Evolutionary conservation across 2,329 filamentous ascomycete species (phyloP).

Genomic region (Graphium sp.): DNA sequence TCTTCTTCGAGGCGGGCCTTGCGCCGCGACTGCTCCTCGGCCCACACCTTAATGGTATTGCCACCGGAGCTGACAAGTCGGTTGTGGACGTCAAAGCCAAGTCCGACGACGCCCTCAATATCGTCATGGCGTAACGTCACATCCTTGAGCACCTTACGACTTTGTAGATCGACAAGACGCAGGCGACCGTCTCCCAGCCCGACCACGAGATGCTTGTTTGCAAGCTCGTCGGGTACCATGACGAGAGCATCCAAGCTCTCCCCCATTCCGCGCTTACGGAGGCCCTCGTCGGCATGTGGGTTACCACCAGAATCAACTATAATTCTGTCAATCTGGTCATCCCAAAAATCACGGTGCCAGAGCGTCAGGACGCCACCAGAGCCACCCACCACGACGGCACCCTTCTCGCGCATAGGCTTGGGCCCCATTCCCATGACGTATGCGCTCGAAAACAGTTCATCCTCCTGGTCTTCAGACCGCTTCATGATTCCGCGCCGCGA

Average conservation of each 20-base stretch:
- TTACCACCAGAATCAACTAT: constrained; percentile 37
- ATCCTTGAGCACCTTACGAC: constrained; percentile 54
- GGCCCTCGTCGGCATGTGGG: constrained; percentile 13
- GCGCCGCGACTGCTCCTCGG: constrained; percentile 23
- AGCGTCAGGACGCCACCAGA: constrained; percentile 70
- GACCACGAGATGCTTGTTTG: constrained; percentile 59
- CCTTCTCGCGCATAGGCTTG: constrained; percentile 39
- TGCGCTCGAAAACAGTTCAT: constrained; percentile 70
- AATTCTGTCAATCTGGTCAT: constrained; percentile 84
- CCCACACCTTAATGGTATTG: constrained; percentile 74
- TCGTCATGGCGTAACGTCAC: constrained; percentile 58
- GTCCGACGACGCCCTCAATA: constrained; percentile 63
- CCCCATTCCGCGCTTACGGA: constrained; percentile 40
- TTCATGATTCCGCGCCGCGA: constrained; percentile 72
- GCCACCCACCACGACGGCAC: constrained; percentile 63
- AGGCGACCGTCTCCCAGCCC: constrained; percentile 71
- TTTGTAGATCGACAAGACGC: constrained; percentile 57
- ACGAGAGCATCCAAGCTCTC: constrained; percentile 72
- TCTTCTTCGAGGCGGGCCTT: too few species aligned
- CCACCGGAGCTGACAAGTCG: constrained; percentile 85
- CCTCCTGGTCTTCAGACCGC: constrained; percentile 86
- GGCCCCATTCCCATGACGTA: constrained; percentile 65
- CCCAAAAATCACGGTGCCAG: constrained; percentile 91
- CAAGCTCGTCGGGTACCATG: constrained; percentile 52
- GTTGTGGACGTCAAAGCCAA: constrained; percentile 73